phyloP scores from a whole-genome alignment of 768 basidiomycete genomes.

The Amanita jacksonii region DNA sequence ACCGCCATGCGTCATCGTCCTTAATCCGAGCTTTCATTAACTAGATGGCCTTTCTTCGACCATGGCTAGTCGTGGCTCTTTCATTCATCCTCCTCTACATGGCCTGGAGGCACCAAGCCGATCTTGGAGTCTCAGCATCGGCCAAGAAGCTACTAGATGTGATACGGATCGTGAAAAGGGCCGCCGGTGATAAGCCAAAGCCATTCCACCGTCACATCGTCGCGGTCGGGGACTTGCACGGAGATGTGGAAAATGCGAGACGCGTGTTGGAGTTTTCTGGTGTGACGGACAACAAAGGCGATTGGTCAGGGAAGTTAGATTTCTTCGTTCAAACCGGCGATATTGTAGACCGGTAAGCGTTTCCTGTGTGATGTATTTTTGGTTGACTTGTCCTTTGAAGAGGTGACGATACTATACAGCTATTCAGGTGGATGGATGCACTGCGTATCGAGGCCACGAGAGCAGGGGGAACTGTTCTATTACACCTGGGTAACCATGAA shows the following conservation, averaged over 20 bases:
- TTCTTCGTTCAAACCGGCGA: constrained; percentile 94
- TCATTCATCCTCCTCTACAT: too few species aligned
- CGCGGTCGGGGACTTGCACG: constrained; percentile 89
- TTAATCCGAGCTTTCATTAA: too few species aligned
- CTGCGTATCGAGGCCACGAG: constrained; percentile 66
- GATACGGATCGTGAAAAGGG: not conserved
- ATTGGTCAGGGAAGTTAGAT: constrained; percentile 80
- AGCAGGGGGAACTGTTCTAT: constrained; percentile 64
- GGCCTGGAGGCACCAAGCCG: too few species aligned
- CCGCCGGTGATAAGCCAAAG: too few species aligned
- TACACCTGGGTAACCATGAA: constrained; percentile 90
- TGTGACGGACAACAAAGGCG: constrained; percentile 59
- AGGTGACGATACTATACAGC: constrained; percentile 81
- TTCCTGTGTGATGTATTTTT: not conserved
- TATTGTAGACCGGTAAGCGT: constrained; percentile 74
- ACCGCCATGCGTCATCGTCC: too few species aligned
- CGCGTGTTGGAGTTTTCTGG: constrained; percentile 73
- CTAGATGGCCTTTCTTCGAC: too few species aligned
- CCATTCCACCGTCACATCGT: constrained; percentile 53
- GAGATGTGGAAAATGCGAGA: constrained; percentile 73
- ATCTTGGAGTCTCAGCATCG: too few species aligned
- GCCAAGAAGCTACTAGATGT: too few species aligned
- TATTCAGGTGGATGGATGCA: constrained; percentile 79
- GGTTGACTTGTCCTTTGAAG: constrained; percentile 17
- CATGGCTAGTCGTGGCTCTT: too few species aligned